These are phyloP conservation scores for Trichoderma koningii DNA, from an alignment of 2,329 filamentous ascomycete genomes.

Conservation along the genomic window DNA sequence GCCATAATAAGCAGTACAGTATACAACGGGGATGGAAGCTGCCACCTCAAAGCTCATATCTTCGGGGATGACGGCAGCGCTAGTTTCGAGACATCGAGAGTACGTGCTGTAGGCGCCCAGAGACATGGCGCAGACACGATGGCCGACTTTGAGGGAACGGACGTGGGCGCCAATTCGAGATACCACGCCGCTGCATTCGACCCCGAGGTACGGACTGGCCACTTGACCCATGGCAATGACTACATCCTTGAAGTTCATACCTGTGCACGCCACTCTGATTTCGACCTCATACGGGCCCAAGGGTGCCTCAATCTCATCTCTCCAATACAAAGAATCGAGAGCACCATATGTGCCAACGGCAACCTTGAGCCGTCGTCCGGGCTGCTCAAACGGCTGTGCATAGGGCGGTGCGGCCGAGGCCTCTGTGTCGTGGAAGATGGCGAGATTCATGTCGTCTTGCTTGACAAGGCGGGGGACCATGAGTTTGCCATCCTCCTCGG, in stretches of 20 bases:
- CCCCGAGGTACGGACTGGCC: conserved; percentile 39
- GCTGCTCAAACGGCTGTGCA: conserved; percentile 43
- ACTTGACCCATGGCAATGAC: conserved; percentile 47
- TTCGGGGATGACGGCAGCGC: conserved; percentile 43
- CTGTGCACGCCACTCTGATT: conserved; percentile 47
- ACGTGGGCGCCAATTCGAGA: conserved; percentile 61
- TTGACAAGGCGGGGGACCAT: conserved; percentile 37
- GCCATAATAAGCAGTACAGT: conserved; percentile 45
- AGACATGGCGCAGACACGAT: conserved; percentile 66
- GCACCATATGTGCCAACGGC: conserved; percentile 45
- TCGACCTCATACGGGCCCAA: conserved; percentile 44
- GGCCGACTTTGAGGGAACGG: conserved; percentile 64
- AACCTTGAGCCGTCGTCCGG: conserved; percentile 40
- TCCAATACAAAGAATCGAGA: conserved; percentile 46
- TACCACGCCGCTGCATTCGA: conserved; percentile 46
- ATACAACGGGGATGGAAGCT: conserved; percentile 46
- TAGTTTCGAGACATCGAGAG: conserved; percentile 38
- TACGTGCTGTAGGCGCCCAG: conserved; percentile 41
- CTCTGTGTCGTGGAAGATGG: conserved; percentile 35
- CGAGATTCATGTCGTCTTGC: conserved; percentile 34
- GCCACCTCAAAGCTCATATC: conserved; percentile 43
- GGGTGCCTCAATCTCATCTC: conserved; percentile 38
- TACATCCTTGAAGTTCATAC: conserved; percentile 51
- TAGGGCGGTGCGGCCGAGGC: conserved; percentile 34
- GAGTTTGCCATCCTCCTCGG: conserved; percentile 35